phyloP scores from a whole-genome alignment of 768 basidiomycete genomes.

The Russula griseocarnosa region DNA sequence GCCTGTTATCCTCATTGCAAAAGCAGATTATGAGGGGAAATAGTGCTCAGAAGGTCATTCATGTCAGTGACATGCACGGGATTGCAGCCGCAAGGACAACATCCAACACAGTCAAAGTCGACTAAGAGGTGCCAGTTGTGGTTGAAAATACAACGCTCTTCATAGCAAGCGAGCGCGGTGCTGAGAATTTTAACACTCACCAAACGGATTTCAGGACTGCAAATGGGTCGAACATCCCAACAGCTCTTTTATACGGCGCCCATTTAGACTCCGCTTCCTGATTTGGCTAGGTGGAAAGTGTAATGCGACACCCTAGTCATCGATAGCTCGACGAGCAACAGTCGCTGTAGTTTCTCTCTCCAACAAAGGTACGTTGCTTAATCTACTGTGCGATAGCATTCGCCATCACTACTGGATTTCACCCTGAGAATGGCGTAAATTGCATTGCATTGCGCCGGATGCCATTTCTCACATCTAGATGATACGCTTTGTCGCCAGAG shows the following conservation, averaged over 20 bases:
- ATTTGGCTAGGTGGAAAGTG: background rate
- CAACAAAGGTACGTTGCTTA: slow-evolving; percentile 21
- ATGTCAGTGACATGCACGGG: slow-evolving; percentile 70
- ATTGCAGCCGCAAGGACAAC: slow-evolving; percentile 32
- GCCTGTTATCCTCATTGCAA: background rate
- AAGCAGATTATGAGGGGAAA: background rate
- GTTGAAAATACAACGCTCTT: slow-evolving; percentile 80
- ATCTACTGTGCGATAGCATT: background rate
- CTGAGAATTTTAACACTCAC: slow-evolving; percentile 25
- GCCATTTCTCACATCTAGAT: slow-evolving; percentile 13
- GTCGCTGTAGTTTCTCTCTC: background rate
- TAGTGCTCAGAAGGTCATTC: slow-evolving; percentile 52
- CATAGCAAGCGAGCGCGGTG: slow-evolving; percentile 38
- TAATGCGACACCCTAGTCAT: background rate
- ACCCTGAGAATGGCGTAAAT: background rate
- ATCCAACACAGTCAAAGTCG: slow-evolving; percentile 52
- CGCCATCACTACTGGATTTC: background rate
- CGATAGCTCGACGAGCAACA: slow-evolving; percentile 10
- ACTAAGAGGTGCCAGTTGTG: slow-evolving; percentile 90
- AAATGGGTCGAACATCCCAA: too few species aligned
- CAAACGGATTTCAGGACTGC: background rate
- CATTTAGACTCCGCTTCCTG: slow-evolving; percentile 16
- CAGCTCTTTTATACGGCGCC: background rate
- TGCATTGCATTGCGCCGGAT: slow-evolving; percentile 22
- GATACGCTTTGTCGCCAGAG: background rate